A percentile compares a stretch with the other conserved stretches of the same genome.
Conservation (phyloP, 306 rosid genomes). For the Quercus glauca region DNA sequence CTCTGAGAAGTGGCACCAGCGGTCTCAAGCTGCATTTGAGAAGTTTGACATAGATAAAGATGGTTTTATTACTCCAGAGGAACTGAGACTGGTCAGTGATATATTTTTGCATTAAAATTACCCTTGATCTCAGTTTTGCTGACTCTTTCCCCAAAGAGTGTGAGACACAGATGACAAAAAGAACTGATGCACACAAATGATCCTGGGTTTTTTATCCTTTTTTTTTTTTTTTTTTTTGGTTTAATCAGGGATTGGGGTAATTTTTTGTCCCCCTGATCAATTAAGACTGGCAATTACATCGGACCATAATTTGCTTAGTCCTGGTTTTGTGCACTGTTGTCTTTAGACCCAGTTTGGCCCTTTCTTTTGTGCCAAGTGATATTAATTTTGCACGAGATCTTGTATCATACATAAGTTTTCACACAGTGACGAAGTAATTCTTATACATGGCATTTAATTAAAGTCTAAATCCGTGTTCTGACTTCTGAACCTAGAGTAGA, state of each 20-base stretch:
- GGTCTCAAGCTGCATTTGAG: constrained; percentile 90
- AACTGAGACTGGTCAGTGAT: constrained; percentile 85
- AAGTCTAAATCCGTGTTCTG: neutral
- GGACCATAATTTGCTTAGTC: neutral
- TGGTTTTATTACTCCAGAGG: constrained; percentile 92
- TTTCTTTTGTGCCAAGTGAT: neutral
- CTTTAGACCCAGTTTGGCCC: too few species aligned
- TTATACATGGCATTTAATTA: neutral
- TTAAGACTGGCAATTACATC: neutral
- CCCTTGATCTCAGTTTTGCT: neutral
- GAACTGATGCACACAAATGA: too few species aligned
- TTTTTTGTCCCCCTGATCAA: neutral
- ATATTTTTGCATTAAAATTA: neutral
- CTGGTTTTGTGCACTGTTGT: neutral
- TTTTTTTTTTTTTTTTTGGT: too few species aligned
- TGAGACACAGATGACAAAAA: neutral
- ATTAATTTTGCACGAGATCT: neutral
- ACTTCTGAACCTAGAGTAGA: neutral
- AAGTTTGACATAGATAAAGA: constrained; percentile 90
- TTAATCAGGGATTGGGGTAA: neutral
- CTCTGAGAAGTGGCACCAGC: constrained; percentile 78
- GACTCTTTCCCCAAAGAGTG: neutral
- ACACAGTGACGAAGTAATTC: neutral
- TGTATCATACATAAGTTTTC: neutral
- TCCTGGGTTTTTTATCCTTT: too few species aligned